phyloP scores from a whole-genome alignment of 352 stramenopile genomes.

The Chrysophaeum taylorii region DNA sequence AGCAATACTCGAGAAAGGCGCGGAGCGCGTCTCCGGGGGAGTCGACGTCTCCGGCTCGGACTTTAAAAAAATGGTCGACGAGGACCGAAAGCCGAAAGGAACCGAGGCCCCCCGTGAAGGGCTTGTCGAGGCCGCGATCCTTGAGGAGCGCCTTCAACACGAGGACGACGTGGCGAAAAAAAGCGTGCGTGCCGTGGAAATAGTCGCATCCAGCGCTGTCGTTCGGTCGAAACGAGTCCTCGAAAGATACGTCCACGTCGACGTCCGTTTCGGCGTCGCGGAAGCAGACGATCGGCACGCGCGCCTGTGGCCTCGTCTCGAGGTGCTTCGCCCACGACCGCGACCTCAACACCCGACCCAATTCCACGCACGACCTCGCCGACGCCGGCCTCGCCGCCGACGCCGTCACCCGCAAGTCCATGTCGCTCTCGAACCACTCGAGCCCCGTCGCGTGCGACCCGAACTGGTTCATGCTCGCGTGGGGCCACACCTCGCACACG shows the following conservation, averaged over 20 bases:
- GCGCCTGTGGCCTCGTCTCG: neutral
- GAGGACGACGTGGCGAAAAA: neutral
- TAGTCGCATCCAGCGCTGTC: too few relatives aligned
- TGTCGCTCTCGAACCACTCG: neutral
- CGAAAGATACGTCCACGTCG: neutral
- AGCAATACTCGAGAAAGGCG: too few relatives aligned
- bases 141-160: neutral
- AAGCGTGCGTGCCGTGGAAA: too few relatives aligned
- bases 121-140: neutral
- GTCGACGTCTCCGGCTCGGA: too few relatives aligned
- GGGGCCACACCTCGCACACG: neutral
- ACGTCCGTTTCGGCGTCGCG: neutral
- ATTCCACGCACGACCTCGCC: neutral
- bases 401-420: neutral
- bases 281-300: neutral
- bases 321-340: neutral
- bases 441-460: neutral
- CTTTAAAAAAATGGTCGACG: neutral
- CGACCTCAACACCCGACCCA: neutral
- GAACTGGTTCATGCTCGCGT: neutral
- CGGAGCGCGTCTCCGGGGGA: too few relatives aligned
- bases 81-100: neutral
- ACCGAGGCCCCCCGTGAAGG: slow-evolving; percentile 1
- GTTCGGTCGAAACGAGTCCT: too few relatives aligned
- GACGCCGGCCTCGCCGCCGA: neutral